phyloP scores from a whole-genome alignment of 163 green algal genomes.

The Prototheca wickerhamii region DNA sequence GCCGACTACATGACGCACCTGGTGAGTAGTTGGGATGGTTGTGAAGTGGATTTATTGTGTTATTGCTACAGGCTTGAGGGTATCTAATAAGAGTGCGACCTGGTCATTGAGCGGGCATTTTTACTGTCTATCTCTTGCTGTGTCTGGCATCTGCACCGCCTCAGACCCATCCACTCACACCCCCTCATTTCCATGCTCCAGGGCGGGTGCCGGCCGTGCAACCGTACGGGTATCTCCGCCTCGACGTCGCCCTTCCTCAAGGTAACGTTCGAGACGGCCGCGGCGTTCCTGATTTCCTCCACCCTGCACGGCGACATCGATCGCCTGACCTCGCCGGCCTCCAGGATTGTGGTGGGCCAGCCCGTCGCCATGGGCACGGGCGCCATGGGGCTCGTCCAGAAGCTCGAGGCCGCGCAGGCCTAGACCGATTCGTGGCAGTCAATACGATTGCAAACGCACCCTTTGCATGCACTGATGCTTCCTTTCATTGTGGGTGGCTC shows the following conservation, averaged over 20 bases:
- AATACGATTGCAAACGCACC: not conserved
- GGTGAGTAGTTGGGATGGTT: constrained; percentile 23
- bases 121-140: no score
- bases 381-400: constrained; percentile 46
- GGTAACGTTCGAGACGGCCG: constrained; percentile 85
- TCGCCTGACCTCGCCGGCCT: constrained; percentile 56
- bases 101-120: no score
- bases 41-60: not conserved
- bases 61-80: no score
- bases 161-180: not conserved
- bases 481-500: no score
- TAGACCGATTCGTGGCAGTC: no score
- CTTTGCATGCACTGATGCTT: not conserved
- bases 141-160: no score
- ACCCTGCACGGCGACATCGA: constrained; percentile 62
- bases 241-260: constrained; percentile 86
- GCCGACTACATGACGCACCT: constrained; percentile 95
- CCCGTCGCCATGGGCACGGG: constrained; percentile 58
- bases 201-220: constrained; percentile 85
- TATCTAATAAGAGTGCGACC: no score
- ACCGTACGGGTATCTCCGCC: constrained; percentile 82
- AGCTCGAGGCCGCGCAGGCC: constrained; percentile 19
- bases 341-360: constrained; percentile 64
- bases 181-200: constrained; percentile 14
- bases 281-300: constrained; percentile 72